Base-by-base conservation (phyloP, 1,284 basidiomycete species). In the Cryptococcus depauperatus region DNA sequence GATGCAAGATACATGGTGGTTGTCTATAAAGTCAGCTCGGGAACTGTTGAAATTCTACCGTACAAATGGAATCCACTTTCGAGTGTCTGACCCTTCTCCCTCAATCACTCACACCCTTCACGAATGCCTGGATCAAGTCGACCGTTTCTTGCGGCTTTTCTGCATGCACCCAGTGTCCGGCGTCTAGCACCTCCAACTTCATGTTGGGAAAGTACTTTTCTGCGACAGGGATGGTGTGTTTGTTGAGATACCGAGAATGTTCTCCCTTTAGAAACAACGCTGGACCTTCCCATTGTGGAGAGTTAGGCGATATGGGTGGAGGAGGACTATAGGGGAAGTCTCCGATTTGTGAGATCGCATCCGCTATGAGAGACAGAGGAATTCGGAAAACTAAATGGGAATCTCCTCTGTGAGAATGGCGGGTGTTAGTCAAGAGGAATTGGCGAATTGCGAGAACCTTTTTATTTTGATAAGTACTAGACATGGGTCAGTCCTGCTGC, bases 391-490 rank as follows among this genome's bases (percentile, higher is more conserved):
- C 58, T 51, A 76, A 63, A 19, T 60, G 48, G 1, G 56, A 47
- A 18, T 63, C 49, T 14, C 51, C 44, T 23, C 50, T 30, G 3
- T 43, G 43, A 4, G 64, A 57, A 34, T 59, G 54, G 6, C 60
- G 53, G 5, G 75, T 68, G 62, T 79, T 79, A 18, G 77, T 79
- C n/a, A 79, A 65, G 14, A 79, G 69, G 66, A 78, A 79, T 56
- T 77, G 75, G 3, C 77, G 72, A 3, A 75, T 72, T 4, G 70
- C 54, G 13, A 76, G 59, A 16, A 70, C 60, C 70, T 73, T n/a
- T 16, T 26, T 16, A 32, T 44, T 10, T 72, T n/a, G n/a, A n/a
- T n/a, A n/a, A n/a, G n/a, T n/a, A n/a, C n/a, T n/a, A n/a, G 10
- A 14, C 13, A n/a, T 13, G 38, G n/a, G n/a, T n/a, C n/a, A n/a